These are phyloP conservation scores for Kwoniella europaea DNA, from an alignment of 768 basidiomycete genomes.

Conservation along the genomic window DNA sequence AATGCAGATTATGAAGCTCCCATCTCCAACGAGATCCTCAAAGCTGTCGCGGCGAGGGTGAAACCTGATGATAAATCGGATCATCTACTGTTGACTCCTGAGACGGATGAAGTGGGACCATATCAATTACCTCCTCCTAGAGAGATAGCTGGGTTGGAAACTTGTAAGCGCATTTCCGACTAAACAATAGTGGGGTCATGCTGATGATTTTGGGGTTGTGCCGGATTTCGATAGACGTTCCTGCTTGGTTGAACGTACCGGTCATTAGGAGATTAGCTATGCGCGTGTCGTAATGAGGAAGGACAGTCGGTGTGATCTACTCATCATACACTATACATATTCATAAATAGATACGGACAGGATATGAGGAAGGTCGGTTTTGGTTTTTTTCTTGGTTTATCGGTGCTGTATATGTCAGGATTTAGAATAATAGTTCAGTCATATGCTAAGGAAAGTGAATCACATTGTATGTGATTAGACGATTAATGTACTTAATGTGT, in stretches of 20 bases:
- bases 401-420: not conserved
- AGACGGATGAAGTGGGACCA: slow-evolving; percentile 94
- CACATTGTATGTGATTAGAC: not conserved
- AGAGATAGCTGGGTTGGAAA: slow-evolving; percentile 94
- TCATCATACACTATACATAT: not conserved
- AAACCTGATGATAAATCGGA: slow-evolving; percentile 96
- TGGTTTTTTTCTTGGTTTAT: no score
- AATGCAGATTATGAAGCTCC: slow-evolving; percentile 99
- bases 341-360: not conserved
- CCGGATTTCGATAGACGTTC: slow-evolving; percentile 37
- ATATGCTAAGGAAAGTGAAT: no score
- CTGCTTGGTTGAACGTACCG: slow-evolving; percentile 52
- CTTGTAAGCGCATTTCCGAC: slow-evolving; percentile 61
- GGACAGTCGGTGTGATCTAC: not conserved
- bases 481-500: not conserved
- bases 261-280: slow-evolving; percentile 50
- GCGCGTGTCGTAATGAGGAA: slow-evolving; percentile 31
- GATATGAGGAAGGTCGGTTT: not conserved
- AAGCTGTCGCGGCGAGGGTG: slow-evolving; percentile 93
- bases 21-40: slow-evolving; percentile 94
- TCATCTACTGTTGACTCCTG: slow-evolving; percentile 91
- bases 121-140: slow-evolving; percentile 82
- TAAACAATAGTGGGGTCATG: not conserved
- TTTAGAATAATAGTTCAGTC: not conserved
- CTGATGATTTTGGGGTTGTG: not conserved